phyloP scores from a whole-genome alignment of 352 stramenopile species.

The Peronospora farinosa region DNA sequence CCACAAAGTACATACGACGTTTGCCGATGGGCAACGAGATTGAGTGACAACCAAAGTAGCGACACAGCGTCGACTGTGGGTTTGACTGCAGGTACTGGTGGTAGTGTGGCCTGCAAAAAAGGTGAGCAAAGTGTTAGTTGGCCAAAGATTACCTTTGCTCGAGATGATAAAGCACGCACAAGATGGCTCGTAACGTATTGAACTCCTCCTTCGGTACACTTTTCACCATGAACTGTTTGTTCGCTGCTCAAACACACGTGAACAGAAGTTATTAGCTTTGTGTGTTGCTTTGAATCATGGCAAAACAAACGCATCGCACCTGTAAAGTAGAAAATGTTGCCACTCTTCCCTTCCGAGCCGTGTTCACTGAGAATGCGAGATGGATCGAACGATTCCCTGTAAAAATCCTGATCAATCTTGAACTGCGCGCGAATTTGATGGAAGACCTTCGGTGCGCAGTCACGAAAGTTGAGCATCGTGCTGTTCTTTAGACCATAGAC shows the following conservation, averaged over 20 bases:
- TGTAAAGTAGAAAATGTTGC: constrained; percentile 87
- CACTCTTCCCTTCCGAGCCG: constrained; percentile 76
- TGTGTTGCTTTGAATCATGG: neutral
- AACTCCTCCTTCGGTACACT: constrained; percentile 83
- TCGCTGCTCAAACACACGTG: constrained; percentile 30
- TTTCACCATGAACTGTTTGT: constrained; percentile 87
- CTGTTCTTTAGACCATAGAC: constrained; percentile 58
- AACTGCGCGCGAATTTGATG: constrained; percentile 72
- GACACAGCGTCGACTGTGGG: constrained; percentile 64
- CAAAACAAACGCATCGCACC: constrained; percentile 12
- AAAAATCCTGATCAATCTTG: constrained; percentile 58
- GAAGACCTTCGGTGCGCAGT: constrained; percentile 77
- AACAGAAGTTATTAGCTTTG: constrained; percentile 4
- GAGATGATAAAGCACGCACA: constrained; percentile 30
- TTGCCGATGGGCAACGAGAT: constrained; percentile 80
- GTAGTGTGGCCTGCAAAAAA: constrained; percentile 53
- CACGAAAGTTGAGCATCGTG: constrained; percentile 57
- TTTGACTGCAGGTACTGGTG: constrained; percentile 74
- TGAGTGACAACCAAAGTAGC: constrained; percentile 81
- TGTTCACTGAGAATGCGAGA: constrained; percentile 67
- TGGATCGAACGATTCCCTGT: constrained; percentile 73
- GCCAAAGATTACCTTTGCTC: constrained; percentile 1
- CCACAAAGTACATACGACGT: constrained; percentile 83
- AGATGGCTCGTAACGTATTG: constrained; percentile 68
- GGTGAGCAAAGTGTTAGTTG: neutral